Evolutionary conservation across 2,329 filamentous ascomycete genomes (phyloP).

Genomic region (Clathrospora elynae): DNA sequence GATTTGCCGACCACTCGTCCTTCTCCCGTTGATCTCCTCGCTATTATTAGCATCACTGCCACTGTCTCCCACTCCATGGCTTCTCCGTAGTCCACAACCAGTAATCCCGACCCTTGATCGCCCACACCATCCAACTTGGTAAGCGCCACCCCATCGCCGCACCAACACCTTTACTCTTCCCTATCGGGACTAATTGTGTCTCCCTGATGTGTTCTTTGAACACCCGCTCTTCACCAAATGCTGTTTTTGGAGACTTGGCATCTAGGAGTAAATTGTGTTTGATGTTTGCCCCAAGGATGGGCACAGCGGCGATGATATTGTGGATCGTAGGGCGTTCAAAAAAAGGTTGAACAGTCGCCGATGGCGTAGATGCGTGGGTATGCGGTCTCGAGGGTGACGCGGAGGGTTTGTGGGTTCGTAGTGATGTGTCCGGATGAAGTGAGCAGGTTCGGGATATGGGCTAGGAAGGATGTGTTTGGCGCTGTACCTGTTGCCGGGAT

Average conservation of each 20-base stretch:
- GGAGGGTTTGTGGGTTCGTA: constrained; percentile 53
- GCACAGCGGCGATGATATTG: constrained; percentile 49
- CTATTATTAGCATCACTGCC: too few relatives aligned
- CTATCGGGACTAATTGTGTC: constrained; percentile 41
- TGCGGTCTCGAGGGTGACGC: constrained; percentile 53
- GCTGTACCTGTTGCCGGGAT: constrained; percentile 58
- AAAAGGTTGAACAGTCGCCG: constrained; percentile 55
- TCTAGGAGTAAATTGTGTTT: constrained; percentile 51
- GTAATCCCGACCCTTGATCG: constrained; percentile 51
- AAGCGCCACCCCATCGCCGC: constrained; percentile 47
- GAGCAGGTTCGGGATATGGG: constrained; percentile 54
- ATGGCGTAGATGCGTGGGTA: constrained; percentile 55
- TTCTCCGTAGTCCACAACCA: constrained; percentile 41
- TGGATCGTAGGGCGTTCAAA: constrained; percentile 52
- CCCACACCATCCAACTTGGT: constrained; percentile 48
- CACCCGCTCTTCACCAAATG: constrained; percentile 36
- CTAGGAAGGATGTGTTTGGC: constrained; percentile 61
- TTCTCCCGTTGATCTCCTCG: too few relatives aligned
- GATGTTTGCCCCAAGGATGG: constrained; percentile 53
- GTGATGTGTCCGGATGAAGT: constrained; percentile 55
- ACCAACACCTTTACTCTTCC: constrained; percentile 42
- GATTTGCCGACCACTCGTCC: too few relatives aligned
- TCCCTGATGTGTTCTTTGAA: constrained; percentile 31
- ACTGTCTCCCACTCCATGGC: too few relatives aligned
- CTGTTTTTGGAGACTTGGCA: constrained; percentile 20